Conservation (phyloP, 306 rosid genomes). For the Acacia acuminata region DNA sequence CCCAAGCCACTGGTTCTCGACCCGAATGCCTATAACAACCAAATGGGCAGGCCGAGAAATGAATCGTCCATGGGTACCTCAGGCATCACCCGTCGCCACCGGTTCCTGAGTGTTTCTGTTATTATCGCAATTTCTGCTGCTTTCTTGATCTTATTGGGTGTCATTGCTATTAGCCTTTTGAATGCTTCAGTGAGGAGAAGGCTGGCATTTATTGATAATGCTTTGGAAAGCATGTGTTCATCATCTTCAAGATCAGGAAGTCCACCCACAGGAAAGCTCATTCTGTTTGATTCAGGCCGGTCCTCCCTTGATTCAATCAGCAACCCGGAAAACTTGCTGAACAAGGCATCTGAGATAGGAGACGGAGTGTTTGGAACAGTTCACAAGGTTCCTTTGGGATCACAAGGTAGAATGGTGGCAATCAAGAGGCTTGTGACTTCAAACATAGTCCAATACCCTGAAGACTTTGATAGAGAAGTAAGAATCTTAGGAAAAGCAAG, state of each 20-base stretch:
- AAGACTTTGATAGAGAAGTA: slow-evolving; percentile 80
- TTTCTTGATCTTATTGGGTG: slow-evolving; percentile 63
- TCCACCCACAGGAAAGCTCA: slow-evolving; percentile 69
- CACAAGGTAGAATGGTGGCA: slow-evolving; percentile 65
- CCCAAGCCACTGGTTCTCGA: slow-evolving; percentile 92
- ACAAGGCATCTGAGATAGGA: slow-evolving; percentile 82
- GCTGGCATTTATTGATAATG: slow-evolving; percentile 68
- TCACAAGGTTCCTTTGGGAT: slow-evolving; percentile 69
- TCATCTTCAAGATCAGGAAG: slow-evolving; percentile 73
- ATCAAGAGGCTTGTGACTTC: slow-evolving; percentile 73
- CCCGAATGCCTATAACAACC: slow-evolving; percentile 66
- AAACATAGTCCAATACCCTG: slow-evolving; percentile 60
- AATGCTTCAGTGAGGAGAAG: slow-evolving; percentile 75
- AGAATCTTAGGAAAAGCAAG: slow-evolving; percentile 66
- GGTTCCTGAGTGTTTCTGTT: slow-evolving; percentile 80
- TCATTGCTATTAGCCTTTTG: slow-evolving; percentile 64
- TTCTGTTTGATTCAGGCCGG: slow-evolving; percentile 58
- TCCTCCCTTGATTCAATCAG: slow-evolving; percentile 49
- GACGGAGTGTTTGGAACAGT: slow-evolving; percentile 91
- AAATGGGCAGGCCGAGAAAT: slow-evolving; percentile 48
- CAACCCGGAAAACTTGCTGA: slow-evolving; percentile 62
- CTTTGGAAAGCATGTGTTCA: slow-evolving; percentile 89
- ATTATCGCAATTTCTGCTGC: slow-evolving; percentile 83
- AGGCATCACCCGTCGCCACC: slow-evolving; percentile 41
- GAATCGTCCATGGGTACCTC: slow-evolving; percentile 35